These are phyloP conservation scores for Ensete glaucum DNA, from an alignment of 176 grass and related monocot species.

Conservation along the genomic window DNA sequence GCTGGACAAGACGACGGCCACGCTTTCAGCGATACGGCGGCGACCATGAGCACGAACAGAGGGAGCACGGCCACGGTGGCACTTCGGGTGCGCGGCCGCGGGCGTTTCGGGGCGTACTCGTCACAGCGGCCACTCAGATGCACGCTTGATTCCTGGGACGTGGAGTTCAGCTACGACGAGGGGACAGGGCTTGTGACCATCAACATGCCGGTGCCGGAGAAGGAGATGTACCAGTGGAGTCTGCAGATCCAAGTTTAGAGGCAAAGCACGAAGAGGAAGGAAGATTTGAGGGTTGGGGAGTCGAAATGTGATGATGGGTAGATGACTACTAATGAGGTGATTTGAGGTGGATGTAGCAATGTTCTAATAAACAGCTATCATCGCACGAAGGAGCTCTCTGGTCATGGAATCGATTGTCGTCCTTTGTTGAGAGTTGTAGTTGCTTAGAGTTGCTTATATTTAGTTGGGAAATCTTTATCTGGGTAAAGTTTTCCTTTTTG, in stretches of 20 bases:
- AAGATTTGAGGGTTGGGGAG: not conserved
- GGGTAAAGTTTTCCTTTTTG: too few species aligned
- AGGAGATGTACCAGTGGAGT: slow-evolving; percentile 52
- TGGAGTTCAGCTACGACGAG: slow-evolving; percentile 37
- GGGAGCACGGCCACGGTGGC: slow-evolving; percentile 5
- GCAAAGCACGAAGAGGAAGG: not conserved
- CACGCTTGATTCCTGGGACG: slow-evolving; percentile 30
- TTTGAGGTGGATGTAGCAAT: too few species aligned
- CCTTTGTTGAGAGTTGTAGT: too few species aligned
- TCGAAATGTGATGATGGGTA: too few species aligned
- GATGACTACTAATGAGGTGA: too few species aligned
- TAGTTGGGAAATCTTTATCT: too few species aligned
- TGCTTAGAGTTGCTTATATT: too few species aligned
- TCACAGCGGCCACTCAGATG: slow-evolving; percentile 45
- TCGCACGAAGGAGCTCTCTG: too few species aligned
- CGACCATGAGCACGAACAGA: not conserved
- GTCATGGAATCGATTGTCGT: too few species aligned
- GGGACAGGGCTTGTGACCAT: slow-evolving; percentile 39
- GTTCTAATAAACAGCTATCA: too few species aligned
- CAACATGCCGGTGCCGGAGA: slow-evolving; percentile 46
- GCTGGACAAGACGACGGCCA: not conserved
- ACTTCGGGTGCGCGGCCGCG: slow-evolving; percentile 49
- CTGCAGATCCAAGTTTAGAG: slow-evolving; percentile 33
- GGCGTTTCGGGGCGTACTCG: slow-evolving; percentile 60
- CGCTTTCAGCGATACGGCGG: not conserved